A percentile compares a stretch with the other conserved stretches of the same genome.
phyloP scores from a whole-genome alignment of 305 asterid species.

The Andrographis paniculata region DNA sequence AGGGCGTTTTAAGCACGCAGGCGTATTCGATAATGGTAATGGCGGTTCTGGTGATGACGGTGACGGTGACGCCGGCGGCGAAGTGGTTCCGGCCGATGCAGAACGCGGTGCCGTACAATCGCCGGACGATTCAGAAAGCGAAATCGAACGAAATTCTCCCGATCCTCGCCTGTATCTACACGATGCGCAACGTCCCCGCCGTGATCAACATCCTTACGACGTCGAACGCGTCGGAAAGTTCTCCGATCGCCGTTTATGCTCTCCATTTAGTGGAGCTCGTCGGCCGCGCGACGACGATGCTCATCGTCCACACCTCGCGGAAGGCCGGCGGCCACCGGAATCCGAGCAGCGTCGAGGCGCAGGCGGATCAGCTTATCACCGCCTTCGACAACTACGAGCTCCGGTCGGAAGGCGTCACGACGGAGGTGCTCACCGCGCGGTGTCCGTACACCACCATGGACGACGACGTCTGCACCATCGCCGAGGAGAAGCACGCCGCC shows the following conservation, averaged over 20 bases:
- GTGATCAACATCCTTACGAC: conserved; percentile 67
- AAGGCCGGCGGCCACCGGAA: conserved; percentile 55
- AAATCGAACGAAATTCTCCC: conserved; percentile 63
- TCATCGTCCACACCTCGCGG: conserved; percentile 53
- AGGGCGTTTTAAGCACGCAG: conserved; percentile 48
- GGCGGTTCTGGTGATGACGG: conserved; percentile 56
- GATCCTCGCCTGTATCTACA: conserved; percentile 62
- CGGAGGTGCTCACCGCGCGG: conserved; percentile 62
- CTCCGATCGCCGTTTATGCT: conserved; percentile 62
- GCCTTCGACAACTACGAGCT: conserved; percentile 79
- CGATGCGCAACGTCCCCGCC: conserved; percentile 40
- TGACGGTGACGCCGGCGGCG: conserved; percentile 47
- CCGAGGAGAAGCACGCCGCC: conserved; percentile 56
- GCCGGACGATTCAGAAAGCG: conserved; percentile 68
- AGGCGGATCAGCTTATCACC: conserved; percentile 61
- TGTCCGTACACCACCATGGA: conserved; percentile 72
- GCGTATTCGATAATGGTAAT: conserved; percentile 61
- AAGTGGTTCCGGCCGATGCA: conserved; percentile 33
- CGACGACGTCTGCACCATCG: conserved; percentile 69
- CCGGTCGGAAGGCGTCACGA: conserved; percentile 58
- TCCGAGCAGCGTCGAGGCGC: conserved; percentile 53
- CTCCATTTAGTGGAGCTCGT: conserved; percentile 80
- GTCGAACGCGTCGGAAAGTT: conserved; percentile 39
- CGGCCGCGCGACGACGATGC: conserved; percentile 75
- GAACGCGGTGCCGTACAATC: conserved; percentile 42